Percentiles rank a stretch among this genome's conserved stretches.
Evolutionary conservation across 805 yeast species (phyloP).

Genomic region (Danielia reshetovae): DNA sequence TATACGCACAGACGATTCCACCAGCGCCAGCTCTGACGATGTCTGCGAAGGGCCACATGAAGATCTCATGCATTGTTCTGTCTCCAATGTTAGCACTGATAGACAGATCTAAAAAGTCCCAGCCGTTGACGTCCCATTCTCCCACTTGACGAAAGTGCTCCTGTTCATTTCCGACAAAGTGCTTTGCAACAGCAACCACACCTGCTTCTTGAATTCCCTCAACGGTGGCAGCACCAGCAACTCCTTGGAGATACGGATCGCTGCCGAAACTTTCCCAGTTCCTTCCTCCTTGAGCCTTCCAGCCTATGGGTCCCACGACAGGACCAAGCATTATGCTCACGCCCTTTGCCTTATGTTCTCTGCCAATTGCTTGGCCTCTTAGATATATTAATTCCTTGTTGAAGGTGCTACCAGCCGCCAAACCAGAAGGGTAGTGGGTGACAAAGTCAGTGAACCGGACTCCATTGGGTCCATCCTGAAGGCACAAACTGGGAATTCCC

Average conservation of each 20-base stretch:
- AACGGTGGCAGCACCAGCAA: conserved; percentile 48
- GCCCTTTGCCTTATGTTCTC: conserved; percentile 52
- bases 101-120: conserved; percentile 39
- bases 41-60: conserved; percentile 66
- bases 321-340: conserved; percentile 57
- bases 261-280: conserved; percentile 64
- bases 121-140: conserved; percentile 44
- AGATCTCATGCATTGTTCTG: conserved; percentile 57
- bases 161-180: conserved; percentile 59
- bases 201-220: conserved; percentile 57
- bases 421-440: conserved; percentile 55
- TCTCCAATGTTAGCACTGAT: conserved; percentile 56
- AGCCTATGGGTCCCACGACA: conserved; percentile 56
- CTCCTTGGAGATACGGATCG: conserved; percentile 59
- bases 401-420: conserved; percentile 57
- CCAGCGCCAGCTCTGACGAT: conserved; percentile 58
- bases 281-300: conserved; percentile 60
- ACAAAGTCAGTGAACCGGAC: conserved; percentile 54
- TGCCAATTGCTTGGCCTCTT: conserved; percentile 55
- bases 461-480: conserved; percentile 64
- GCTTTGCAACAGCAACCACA: conserved; percentile 54
- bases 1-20: conserved; percentile 59
- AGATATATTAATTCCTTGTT: conserved; percentile 48
- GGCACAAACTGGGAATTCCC: conserved; percentile 51
- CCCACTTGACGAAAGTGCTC: conserved; percentile 54